Percentiles rank a stretch among this genome's conserved stretches.
Evolutionary conservation across 805 yeast species (phyloP).

Genomic region (Metschnikowia lochheadii): DNA sequence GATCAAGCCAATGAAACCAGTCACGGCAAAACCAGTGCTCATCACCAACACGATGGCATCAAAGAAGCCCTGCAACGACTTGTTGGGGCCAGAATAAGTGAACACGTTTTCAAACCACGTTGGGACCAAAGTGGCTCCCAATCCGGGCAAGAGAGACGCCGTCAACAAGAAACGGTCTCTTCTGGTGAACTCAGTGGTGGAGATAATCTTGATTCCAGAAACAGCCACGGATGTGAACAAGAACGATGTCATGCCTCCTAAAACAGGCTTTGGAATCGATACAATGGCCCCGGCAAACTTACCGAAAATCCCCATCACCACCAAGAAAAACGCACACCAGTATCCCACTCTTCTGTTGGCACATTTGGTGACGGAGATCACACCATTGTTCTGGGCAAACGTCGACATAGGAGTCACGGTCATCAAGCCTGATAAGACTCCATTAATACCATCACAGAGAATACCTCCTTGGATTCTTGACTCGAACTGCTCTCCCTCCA

Average conservation of each 20-base stretch:
- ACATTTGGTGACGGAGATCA: constrained; percentile 85
- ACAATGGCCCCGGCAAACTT: constrained; percentile 52
- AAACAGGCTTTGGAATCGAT: constrained; percentile 62
- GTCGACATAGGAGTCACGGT: constrained; percentile 89
- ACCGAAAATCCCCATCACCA: constrained; percentile 83
- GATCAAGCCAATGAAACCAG: constrained; percentile 16
- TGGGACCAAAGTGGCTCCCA: constrained; percentile 18
- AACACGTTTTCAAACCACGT: constrained; percentile 16
- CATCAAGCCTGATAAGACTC: constrained; percentile 69
- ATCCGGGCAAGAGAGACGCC: constrained; percentile 16
- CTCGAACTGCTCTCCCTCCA: constrained; percentile 78
- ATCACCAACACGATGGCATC: constrained; percentile 18
- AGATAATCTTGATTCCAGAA: constrained; percentile 18
- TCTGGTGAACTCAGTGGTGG: constrained; percentile 20
- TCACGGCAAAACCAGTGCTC: constrained; percentile 18
- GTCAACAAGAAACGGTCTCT: constrained; percentile 19
- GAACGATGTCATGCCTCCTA: constrained; percentile 20
- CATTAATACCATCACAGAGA: constrained; percentile 82
- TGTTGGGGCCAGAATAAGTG: constrained; percentile 16
- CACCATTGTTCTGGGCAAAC: constrained; percentile 95
- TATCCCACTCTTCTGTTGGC: constrained; percentile 80
- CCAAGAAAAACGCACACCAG: constrained; percentile 74
- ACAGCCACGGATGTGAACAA: constrained; percentile 20
- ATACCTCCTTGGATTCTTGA: constrained; percentile 91
- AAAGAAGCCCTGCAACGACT: constrained; percentile 13